Evolutionary conservation across 2,329 filamentous ascomycete genomes (phyloP).

Genomic region (Hypocrella siamensis): DNA sequence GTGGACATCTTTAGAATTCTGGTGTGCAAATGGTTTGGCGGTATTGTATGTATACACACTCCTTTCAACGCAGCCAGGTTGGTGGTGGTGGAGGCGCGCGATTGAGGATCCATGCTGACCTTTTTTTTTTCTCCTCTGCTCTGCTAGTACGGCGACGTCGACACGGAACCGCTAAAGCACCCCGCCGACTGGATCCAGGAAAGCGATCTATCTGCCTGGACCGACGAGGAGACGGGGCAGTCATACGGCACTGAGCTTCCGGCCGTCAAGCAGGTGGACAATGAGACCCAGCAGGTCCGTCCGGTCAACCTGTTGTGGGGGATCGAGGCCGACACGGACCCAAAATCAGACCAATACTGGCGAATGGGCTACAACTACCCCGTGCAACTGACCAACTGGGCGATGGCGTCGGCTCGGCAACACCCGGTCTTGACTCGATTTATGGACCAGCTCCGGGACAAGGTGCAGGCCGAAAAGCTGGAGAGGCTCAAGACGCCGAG

Average conservation of each 20-base stretch:
- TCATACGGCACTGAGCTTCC: conserved; percentile 4
- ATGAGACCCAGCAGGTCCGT: conserved; percentile 1
- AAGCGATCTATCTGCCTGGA: conserved; percentile 8
- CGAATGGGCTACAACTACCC: conserved; percentile 12
- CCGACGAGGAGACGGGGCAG: conserved; percentile 6
- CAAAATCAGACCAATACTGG: conserved; percentile 8
- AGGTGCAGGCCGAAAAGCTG: conserved; percentile 4
- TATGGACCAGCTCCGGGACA: conserved; percentile 7
- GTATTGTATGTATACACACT: conserved; percentile 8
- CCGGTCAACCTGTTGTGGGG: conserved; percentile 10
- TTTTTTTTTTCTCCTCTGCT: too few relatives aligned
- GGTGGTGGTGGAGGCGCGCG: neutral
- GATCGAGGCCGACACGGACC: conserved; percentile 10
- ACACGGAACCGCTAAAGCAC: conserved; percentile 10
- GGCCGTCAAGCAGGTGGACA: neutral
- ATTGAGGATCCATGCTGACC: neutral
- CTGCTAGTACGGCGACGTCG: conserved; percentile 11
- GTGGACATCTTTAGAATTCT: conserved; percentile 10
- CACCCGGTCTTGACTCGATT: conserved; percentile 9
- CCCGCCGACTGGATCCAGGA: conserved; percentile 8
- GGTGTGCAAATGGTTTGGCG: conserved; percentile 9
- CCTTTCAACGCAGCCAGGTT: neutral
- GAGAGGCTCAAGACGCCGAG: conserved; percentile 1
- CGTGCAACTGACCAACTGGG: conserved; percentile 11
- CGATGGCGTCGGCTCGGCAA: conserved; percentile 8